Base-by-base conservation (phyloP, 208 protist genomes). In the Angomonas desouzai region DNA sequence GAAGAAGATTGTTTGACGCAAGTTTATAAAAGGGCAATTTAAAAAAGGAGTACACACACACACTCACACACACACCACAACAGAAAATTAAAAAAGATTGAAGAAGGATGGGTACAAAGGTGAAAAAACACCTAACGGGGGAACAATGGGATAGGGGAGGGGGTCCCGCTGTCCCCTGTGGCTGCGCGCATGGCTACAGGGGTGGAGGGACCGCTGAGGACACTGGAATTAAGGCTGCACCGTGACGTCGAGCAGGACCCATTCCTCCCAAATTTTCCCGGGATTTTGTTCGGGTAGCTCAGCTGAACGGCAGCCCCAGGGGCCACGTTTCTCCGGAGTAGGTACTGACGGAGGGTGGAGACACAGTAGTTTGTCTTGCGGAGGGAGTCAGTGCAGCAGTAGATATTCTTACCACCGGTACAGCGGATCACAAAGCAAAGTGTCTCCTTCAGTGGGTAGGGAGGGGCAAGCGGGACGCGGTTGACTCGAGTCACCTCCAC, bases 391-490 rank as follows among this genome's bases (percentile, higher is more conserved):
- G 28, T 34, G 45, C 62, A 66, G 22, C 33, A 51, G 28, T 48
- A 66, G 18, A 66, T 25, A n/a, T 18, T 43, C 3, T 48, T 34
- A 11, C 33, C 62, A 29, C 49, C 51, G 49, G n/a, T 28, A 22
- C 33, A 33, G 23, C 60, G 47, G 9, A 55, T 33, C 25, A 71
- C 48, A 22, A 63, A 55, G 22, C 40, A 48, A 20, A 45, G 62
- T 4, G 36, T 23, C n/a, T 59, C 33, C 25, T 30, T 66, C n/a
- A 48, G 27, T 16, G 48, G 45, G 48, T 1, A 29, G 2, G 58
- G 58, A 1, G 34, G 43, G 3, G 18, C 3, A 7, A 64, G 25
- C 6, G 60, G 60, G 6, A 64, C 29, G 22, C 48, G 18, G 25
- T 55, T 32, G 20, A 43, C 18, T 1, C 22, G 38, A 22, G 34